These are phyloP conservation scores for Aspergillus carlsbadensis DNA, from an alignment of 495 filamentous ascomycete species.

Conservation along the genomic window DNA sequence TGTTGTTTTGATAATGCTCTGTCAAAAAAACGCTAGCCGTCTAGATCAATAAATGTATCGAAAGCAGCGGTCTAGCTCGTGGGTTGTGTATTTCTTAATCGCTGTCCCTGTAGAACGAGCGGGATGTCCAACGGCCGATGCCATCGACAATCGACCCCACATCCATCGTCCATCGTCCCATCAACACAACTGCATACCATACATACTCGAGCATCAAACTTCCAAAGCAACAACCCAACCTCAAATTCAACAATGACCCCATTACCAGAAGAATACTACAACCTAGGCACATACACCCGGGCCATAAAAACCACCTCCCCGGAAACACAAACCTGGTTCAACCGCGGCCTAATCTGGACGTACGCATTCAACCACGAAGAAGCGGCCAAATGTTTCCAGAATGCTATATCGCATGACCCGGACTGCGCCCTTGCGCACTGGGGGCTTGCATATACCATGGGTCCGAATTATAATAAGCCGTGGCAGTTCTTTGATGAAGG, in stretches of 20 bases:
- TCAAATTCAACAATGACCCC: not conserved
- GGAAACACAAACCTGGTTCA: conserved; percentile 27
- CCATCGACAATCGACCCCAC: not conserved
- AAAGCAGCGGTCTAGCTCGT: not conserved
- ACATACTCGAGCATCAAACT: not conserved
- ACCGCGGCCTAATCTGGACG: conserved; percentile 29
- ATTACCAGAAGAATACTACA: conserved; percentile 39
- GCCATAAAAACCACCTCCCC: conserved; percentile 40
- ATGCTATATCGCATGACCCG: conserved; percentile 51
- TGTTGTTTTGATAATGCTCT: conserved; percentile 6
- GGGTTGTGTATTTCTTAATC: no score
- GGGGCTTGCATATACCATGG: conserved; percentile 63
- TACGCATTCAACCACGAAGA: conserved; percentile 33
- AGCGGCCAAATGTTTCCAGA: conserved; percentile 20
- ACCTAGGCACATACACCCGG: conserved; percentile 53
- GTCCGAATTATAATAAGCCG: conserved; percentile 74
- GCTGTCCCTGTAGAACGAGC: no score
- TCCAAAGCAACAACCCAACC: not conserved
- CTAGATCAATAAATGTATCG: conserved; percentile 14
- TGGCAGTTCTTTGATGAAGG: conserved; percentile 63
- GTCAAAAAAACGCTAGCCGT: conserved; percentile 11
- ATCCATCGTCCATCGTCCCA: conserved; percentile 1
- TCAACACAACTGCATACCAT: not conserved
- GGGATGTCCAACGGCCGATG: not conserved
- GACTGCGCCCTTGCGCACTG: conserved; percentile 63